Percentiles rank a stretch among this genome's conserved stretches.
phyloP scores from a whole-genome alignment of 164 flowering plant genomes.

The Hamamelis virginiana region DNA sequence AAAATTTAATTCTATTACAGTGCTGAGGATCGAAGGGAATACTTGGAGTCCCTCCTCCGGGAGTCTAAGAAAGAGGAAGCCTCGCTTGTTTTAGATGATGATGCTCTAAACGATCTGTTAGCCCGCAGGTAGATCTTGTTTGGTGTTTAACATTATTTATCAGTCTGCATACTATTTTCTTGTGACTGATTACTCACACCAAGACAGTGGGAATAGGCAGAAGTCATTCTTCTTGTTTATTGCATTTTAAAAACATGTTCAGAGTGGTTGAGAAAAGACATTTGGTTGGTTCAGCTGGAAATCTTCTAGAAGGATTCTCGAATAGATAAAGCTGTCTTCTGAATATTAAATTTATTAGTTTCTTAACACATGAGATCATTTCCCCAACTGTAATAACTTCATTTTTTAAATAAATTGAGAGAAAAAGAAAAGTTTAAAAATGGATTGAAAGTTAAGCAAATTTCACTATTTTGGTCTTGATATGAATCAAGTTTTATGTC shows the following conservation, averaged over 20 bases:
- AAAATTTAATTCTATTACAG: slow-evolving; percentile 34
- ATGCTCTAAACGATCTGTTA: slow-evolving; percentile 77
- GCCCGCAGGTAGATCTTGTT: slow-evolving; percentile 76
- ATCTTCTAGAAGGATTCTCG: not conserved
- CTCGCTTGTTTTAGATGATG: slow-evolving; percentile 88
- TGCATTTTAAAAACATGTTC: not conserved
- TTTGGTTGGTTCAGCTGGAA: too few species aligned
- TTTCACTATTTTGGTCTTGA: too few species aligned
- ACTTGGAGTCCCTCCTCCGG: slow-evolving; percentile 88
- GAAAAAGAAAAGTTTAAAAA: too few species aligned
- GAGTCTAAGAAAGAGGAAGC: slow-evolving; percentile 98
- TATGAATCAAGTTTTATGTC: too few species aligned
- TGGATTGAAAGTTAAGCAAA: too few species aligned
- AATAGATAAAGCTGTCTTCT: not conserved
- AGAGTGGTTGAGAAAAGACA: not conserved
- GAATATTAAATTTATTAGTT: not conserved
- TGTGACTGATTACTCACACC: not conserved
- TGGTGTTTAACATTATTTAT: slow-evolving; percentile 1
- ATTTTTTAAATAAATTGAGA: too few species aligned
- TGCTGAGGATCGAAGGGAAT: slow-evolving; percentile 98
- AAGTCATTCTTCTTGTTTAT: not conserved
- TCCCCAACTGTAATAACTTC: too few species aligned
- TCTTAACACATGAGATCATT: too few species aligned
- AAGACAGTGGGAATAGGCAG: not conserved
- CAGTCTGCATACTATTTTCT: not conserved